Percentiles rank a stretch among this genome's conserved stretches.
These are phyloP conservation scores for Quillaja saponaria DNA, from an alignment of 306 rosid genomes.

Conservation along the genomic window DNA sequence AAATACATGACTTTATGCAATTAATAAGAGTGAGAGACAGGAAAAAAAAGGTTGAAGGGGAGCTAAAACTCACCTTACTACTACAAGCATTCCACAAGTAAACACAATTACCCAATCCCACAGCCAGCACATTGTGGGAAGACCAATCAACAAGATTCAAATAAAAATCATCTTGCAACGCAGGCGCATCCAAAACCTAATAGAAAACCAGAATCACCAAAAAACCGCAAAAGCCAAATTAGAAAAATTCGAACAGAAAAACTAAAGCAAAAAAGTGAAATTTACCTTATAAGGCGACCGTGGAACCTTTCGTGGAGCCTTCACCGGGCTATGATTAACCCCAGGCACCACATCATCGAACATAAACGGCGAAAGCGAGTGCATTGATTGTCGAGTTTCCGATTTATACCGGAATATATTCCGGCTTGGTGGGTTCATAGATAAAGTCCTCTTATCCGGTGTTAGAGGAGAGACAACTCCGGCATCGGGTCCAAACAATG, in stretches of 20 bases:
- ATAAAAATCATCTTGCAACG: conserved; percentile 94
- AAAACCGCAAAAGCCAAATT: conserved; percentile 18
- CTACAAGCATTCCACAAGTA: conserved; percentile 99
- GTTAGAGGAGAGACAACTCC: conserved; percentile 61
- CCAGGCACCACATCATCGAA: conserved; percentile 69
- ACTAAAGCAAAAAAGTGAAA: not conserved
- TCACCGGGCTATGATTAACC: conserved; percentile 62
- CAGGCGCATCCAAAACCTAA: conserved; percentile 97
- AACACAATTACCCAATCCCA: conserved; percentile 93
- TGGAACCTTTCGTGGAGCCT: conserved; percentile 86
- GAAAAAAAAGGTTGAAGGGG: not conserved
- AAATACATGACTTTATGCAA: not conserved
- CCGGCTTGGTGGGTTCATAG: conserved; percentile 58
- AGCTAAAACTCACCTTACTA: conserved; percentile 69
- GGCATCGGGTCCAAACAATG: conserved; percentile 76
- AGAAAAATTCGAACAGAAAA: not conserved
- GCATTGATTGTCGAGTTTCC: conserved; percentile 83
- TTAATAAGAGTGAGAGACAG: not conserved
- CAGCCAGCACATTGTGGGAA: conserved; percentile 87
- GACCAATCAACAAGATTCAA: conserved; percentile 99
- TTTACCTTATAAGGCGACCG: conserved; percentile 91
- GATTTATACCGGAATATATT: conserved; percentile 91
- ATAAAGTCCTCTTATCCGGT: conserved; percentile 57
- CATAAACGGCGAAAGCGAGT: conserved; percentile 78
- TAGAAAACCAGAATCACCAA: conserved; percentile 5